Conservation (phyloP, 345 rosid genomes). For the Conringia planisiliqua region DNA sequence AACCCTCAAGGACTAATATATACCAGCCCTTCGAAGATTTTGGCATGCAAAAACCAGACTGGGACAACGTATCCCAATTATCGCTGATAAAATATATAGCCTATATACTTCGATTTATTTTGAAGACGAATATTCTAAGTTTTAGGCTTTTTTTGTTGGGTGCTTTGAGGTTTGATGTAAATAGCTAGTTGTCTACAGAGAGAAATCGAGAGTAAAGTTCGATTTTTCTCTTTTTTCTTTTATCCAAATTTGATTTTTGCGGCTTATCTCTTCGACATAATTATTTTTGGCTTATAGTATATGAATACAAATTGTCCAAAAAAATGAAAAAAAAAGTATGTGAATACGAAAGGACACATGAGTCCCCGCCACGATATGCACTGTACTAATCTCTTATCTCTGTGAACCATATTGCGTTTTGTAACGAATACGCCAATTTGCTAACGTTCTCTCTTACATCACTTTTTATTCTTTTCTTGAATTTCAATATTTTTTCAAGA, state of each 20-base stretch:
- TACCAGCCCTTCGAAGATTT: too few relatives aligned
- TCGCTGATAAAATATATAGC: background rate
- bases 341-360: background rate
- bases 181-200: background rate
- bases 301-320: background rate
- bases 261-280: background rate
- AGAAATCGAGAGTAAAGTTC: background rate
- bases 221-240: background rate
- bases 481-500: background rate
- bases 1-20: background rate
- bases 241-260: background rate
- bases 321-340: background rate
- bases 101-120: background rate
- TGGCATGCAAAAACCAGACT: too few relatives aligned
- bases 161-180: background rate
- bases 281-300: background rate
- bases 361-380: background rate
- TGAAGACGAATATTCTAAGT: background rate
- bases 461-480: background rate
- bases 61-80: background rate
- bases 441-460: background rate
- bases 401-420: conserved; percentile 11
- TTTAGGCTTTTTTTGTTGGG: background rate
- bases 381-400: background rate
- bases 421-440: conserved; percentile 5